Base-by-base conservation (phyloP, 2,329 filamentous ascomycete genomes). In the Colletotrichum spinosum region DNA sequence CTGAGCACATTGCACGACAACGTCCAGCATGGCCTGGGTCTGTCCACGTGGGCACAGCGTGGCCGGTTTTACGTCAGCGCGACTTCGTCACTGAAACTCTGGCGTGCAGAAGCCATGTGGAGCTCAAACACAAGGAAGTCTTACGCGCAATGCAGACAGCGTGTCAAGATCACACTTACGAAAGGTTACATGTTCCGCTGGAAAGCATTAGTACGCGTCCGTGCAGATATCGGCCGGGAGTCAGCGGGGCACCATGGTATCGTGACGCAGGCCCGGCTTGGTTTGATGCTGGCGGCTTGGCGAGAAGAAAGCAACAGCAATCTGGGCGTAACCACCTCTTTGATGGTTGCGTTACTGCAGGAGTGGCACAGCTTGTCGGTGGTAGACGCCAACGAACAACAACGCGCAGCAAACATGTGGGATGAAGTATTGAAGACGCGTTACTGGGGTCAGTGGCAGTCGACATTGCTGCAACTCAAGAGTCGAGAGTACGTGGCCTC, bases 361-460 rank as follows among this genome's bases (percentile, higher is more conserved):
- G 62, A 70, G 44, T 71, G 70, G 70, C 51, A 49, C 9, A 53
- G 39, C 15, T 55, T 66, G 25, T 60, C 57, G 3, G 44, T 65
- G 37, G 49, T 56, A 8, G 50, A 48, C 33, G 46, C n/a, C 3
- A 57, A 12, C 34, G 25, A 44, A 33, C 51, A 61, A 10, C 38
- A 34, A 13, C 61, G 49, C 37, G 54, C 44, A 11, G 39, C 33
- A 8, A 41, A 50, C 25, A 45, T 45, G 9, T 68, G 67, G 67
- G 44, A 39, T 11, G 52, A 45, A 10, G 51, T 15, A 9, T 48
- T 66, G 10, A 66, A 65, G 39, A 50, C 62, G n/a, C 61, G 57
- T 11, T 55, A 65, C 7, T 69, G 65, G 65, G 60, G 57, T 10
- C 67, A 68, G 33, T 69, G 67, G 67, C 65, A 60, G n/a, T 59